Percentiles rank a stretch among this genome's conserved stretches.
These are phyloP conservation scores for Pelargonium cotyledonis DNA, from an alignment of 441 rosid species.

Conservation along the genomic window DNA sequence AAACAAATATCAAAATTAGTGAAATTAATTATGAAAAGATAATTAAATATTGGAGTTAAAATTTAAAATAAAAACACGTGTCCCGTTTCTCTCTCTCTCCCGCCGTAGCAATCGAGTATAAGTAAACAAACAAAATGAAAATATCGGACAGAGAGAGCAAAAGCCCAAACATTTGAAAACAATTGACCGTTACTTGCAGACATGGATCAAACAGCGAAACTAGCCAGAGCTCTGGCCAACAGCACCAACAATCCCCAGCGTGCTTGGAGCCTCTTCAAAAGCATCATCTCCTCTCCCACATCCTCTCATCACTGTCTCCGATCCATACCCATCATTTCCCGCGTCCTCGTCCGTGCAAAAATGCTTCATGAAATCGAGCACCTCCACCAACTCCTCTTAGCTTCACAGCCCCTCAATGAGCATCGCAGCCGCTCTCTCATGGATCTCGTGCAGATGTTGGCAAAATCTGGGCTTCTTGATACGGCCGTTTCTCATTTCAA, in stretches of 20 bases:
- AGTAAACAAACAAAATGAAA: too few species aligned
- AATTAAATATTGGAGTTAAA: too few species aligned
- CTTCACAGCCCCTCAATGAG: conserved; percentile 24
- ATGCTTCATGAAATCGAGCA: conserved; percentile 58
- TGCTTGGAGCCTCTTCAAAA: conserved; percentile 84
- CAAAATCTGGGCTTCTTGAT: conserved; percentile 41
- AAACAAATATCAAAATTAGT: too few species aligned
- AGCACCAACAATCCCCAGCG: conserved; percentile 58
- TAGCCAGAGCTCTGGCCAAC: conserved; percentile 51
- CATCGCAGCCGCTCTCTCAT: conserved; percentile 30
- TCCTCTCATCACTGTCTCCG: conserved; percentile 13
- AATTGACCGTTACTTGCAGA: background rate
- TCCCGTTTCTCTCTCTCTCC: too few species aligned
- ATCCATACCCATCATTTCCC: conserved; percentile 51
- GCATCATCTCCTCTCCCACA: conserved; percentile 43
- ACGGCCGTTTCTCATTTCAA: conserved; percentile 54
- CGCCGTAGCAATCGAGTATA: too few species aligned
- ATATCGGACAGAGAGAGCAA: background rate
- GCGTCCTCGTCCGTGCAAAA: conserved; percentile 53
- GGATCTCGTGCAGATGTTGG: conserved; percentile 40
- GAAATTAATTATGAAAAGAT: too few species aligned
- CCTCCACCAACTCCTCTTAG: conserved; percentile 50
- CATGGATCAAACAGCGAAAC: conserved; percentile 52
- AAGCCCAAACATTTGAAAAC: background rate
- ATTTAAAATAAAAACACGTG: too few species aligned